Evolutionary conservation across 1,284 basidiomycete genomes (phyloP).

Genomic region (Fistulinella cinereoalba): DNA sequence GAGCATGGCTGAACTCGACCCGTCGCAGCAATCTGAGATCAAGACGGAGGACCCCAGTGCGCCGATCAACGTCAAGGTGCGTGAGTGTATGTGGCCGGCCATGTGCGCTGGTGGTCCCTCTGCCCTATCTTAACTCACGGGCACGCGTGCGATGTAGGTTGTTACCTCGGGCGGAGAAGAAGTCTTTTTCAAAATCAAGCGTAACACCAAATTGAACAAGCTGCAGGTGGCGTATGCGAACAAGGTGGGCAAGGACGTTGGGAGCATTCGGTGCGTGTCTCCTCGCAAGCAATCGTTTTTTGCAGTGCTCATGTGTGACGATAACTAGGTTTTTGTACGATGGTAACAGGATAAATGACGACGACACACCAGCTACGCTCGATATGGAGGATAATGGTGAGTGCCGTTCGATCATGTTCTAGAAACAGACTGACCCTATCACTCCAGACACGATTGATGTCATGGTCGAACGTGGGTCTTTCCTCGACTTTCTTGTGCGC

Average conservation of each 20-base stretch:
- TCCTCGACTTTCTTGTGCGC: background rate
- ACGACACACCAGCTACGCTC: conserved; percentile 79
- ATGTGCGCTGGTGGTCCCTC: background rate
- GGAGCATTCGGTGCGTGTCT: conserved; percentile 74
- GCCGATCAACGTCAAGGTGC: conserved; percentile 83
- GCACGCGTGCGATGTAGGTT: conserved; percentile 46
- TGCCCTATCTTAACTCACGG: background rate
- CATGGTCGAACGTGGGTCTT: conserved; percentile 83
- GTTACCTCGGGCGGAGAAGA: conserved; percentile 80
- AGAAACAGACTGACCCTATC: too few species aligned
- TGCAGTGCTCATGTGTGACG: too few species aligned
- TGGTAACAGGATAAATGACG: conserved; percentile 76
- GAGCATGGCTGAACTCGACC: conserved; percentile 28
- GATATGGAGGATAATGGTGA: conserved; percentile 85
- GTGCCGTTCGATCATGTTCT: too few species aligned
- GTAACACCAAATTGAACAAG: conserved; percentile 91
- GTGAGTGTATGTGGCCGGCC: background rate
- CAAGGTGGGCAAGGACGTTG: conserved; percentile 89
- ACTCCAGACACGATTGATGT: conserved; percentile 89
- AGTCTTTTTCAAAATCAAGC: conserved; percentile 98
- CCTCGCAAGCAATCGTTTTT: background rate
- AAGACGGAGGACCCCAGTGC: conserved; percentile 69
- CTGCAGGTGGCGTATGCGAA: conserved; percentile 90
- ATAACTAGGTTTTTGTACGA: conserved; percentile 90
- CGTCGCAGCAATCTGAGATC: conserved; percentile 41